Conservation (phyloP, 257 asterid species). For the Penstemon barbatus region DNA sequence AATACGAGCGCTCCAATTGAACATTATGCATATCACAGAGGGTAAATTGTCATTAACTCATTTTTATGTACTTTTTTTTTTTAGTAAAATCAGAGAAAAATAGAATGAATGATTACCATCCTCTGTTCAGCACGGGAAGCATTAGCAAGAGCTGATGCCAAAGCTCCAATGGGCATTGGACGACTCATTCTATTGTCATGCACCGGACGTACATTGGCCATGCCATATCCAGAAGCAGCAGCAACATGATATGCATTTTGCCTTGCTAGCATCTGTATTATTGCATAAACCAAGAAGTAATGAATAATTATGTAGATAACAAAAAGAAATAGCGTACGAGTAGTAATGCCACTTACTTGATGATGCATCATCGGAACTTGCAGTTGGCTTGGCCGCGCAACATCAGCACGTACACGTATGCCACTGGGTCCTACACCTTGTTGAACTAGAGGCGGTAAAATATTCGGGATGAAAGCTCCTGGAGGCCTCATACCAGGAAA, state of each 20-base stretch:
- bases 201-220: conserved; percentile 41
- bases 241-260: conserved; percentile 45
- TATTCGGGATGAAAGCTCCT: too few species aligned
- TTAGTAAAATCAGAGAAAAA: neutral
- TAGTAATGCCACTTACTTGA: conserved; percentile 31
- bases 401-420: conserved; percentile 16
- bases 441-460: too few species aligned
- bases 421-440: too few species aligned
- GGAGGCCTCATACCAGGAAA: too few species aligned
- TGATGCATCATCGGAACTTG: conserved; percentile 48
- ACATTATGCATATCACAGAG: neutral
- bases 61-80: neutral
- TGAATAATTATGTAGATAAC: neutral
- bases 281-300: neutral
- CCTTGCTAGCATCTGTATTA: conserved; percentile 29
- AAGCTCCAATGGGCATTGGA: conserved; percentile 45
- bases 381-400: conserved; percentile 46
- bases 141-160: conserved; percentile 57
- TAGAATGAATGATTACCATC: conserved; percentile 37
- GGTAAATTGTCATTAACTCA: neutral
- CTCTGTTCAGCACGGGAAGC: conserved; percentile 52
- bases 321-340: neutral
- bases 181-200: conserved; percentile 36
- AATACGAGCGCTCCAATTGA: neutral
- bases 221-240: conserved; percentile 38